Base-by-base conservation (phyloP, 2,329 filamentous ascomycete genomes). In the Colletotrichum viniferum region DNA sequence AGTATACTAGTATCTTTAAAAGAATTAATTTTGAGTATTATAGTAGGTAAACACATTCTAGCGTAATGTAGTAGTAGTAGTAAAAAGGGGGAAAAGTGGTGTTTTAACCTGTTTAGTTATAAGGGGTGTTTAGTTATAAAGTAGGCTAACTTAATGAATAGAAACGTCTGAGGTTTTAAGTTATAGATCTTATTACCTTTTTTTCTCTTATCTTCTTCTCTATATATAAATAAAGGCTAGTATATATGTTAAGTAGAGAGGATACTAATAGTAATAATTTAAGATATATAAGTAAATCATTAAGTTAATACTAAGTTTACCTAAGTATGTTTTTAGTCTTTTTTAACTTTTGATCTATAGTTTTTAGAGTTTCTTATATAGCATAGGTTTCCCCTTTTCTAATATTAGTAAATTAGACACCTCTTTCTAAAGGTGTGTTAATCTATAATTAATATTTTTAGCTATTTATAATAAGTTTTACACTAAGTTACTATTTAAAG, bases 351-450 rank as follows among this genome's bases (percentile, higher is more conserved):
- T 67, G 14, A 75, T 68, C 5, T 21, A 56, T 9, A 66, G 28
- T 24, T 68, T 62, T 32, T 67, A 62, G 16, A 74, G 26, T 56
- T 67, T 74, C 34, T 72, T 69, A 48, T 67, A 75, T 5, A 72
- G 63, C 28, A 62, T 69, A 9, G 72, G 69, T 58, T 72, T 72
- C 16, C 73, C 69, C 24, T 63, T 67, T 10, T 62, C 69, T 18
- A 75, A 68, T 5, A 69, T 62, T 14, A 68, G 32, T 18, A 62
- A 72, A 24, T 71, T 60, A 3, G 56, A 52, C 7, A 68, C 62
- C 62, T 72, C 55, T 48, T 72, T 8, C 14, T 68, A 56, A 24
- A 26, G 73, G 18, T 67, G 56, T 3, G 38, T 13, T 14, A 32
- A 32, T 16, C 63, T 63, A 7, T 58, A 24, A 16, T 52, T 62